Percentiles rank a stretch among this genome's conserved stretches.
phyloP scores from a whole-genome alignment of 306 rosid genomes.

The Rosa rugosa region DNA sequence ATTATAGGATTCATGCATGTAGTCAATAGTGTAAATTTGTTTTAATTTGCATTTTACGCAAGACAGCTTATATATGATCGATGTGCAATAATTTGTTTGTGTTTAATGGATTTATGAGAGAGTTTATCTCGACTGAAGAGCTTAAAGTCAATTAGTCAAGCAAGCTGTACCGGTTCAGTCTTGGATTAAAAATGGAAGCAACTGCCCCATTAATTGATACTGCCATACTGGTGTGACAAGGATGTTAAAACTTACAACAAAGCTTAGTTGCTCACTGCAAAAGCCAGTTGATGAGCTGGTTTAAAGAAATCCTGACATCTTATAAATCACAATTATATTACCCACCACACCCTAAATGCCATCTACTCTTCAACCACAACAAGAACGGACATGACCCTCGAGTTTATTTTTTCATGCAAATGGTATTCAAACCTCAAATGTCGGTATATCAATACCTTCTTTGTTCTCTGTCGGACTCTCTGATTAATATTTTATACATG shows the following conservation, averaged over 20 bases:
- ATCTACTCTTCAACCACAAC: neutral
- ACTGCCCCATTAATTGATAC: neutral
- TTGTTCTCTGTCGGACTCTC: neutral
- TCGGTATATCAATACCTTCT: neutral
- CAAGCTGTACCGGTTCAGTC: neutral
- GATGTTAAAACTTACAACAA: neutral
- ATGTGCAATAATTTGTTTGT: neutral
- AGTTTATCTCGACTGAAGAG: neutral
- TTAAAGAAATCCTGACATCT: neutral
- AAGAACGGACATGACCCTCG: neutral
- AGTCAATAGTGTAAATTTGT: neutral
- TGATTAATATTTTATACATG: neutral
- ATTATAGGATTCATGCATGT: neutral
- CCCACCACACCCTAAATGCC: neutral
- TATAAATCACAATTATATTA: neutral
- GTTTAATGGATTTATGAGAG: neutral
- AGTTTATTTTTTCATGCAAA: neutral
- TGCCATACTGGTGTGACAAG: neutral
- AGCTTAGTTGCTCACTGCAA: neutral
- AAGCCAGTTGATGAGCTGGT: neutral
- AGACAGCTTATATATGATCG: neutral
- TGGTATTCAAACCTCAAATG: neutral
- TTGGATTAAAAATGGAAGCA: neutral
- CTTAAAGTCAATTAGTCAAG: neutral
- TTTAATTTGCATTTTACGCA: neutral